A percentile compares a stretch with the other conserved stretches of the same genome.
Conservation (phyloP, 331 rosid genomes). For the Cydonia oblonga region DNA sequence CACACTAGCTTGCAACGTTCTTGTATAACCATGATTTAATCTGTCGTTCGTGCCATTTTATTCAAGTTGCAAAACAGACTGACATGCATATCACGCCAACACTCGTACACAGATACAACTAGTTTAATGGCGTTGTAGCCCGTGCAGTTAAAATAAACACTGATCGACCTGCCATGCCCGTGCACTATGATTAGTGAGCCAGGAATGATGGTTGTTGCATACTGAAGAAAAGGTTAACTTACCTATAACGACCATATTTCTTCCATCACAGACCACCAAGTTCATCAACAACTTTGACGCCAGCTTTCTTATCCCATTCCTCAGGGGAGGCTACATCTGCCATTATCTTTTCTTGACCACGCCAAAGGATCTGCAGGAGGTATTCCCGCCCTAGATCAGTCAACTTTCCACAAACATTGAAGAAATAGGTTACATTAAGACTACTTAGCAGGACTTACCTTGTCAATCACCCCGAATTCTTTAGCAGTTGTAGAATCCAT, state of each 20-base stretch:
- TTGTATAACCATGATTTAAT: neutral
- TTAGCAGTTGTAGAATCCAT: conserved; percentile 61
- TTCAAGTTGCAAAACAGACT: neutral
- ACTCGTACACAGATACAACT: neutral
- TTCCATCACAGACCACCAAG: conserved; percentile 28
- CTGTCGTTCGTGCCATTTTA: neutral
- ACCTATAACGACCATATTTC: conserved; percentile 30
- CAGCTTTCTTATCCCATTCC: conserved; percentile 69
- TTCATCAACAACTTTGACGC: conserved; percentile 56
- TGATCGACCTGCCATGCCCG: neutral
- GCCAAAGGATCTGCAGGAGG: conserved; percentile 67
- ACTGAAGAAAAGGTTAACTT: neutral
- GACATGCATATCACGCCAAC: neutral
- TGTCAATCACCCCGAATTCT: conserved; percentile 88
- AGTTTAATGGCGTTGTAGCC: neutral
- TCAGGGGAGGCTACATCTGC: conserved; percentile 58
- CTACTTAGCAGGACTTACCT: conserved; percentile 34
- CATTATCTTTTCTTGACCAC: conserved; percentile 84
- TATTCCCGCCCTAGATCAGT: conserved; percentile 6
- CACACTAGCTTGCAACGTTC: neutral
- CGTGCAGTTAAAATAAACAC: neutral
- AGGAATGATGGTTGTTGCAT: neutral
- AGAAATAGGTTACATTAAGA: neutral
- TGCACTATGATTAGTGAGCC: neutral
- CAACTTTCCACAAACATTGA: neutral